A percentile compares a stretch with the other conserved stretches of the same genome.
Evolutionary conservation across 2,329 filamentous ascomycete species (phyloP).

Genomic region (Nigrograna mackinnonii): DNA sequence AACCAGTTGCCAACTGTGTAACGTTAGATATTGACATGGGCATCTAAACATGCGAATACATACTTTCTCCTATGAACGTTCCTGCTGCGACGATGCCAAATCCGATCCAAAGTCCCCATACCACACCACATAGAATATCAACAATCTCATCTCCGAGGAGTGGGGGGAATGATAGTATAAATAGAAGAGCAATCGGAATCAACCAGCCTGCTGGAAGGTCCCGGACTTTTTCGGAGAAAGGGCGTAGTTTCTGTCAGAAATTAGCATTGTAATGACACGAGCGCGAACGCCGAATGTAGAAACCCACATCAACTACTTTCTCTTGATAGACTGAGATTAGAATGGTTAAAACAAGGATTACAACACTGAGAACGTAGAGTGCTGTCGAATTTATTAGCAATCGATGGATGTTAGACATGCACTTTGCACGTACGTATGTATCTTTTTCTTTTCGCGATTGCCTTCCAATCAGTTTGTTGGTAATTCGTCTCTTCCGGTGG

Average conservation of each 20-base stretch:
- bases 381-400: conserved; percentile 17
- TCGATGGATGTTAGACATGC: not conserved
- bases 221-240: conserved; percentile 37
- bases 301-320: conserved; percentile 31
- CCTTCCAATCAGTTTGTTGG: conserved; percentile 35
- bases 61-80: conserved; percentile 39
- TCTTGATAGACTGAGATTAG: conserved; percentile 34
- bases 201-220: conserved; percentile 39
- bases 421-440: conserved; percentile 33
- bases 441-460: conserved; percentile 34
- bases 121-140: conserved; percentile 36
- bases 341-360: conserved; percentile 27
- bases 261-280: not conserved
- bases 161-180: conserved; percentile 39
- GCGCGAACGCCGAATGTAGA: not conserved
- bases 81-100: conserved; percentile 37
- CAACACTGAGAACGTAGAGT: conserved; percentile 34
- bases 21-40: conserved; percentile 11
- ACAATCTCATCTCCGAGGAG: conserved; percentile 39
- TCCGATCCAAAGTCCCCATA: conserved; percentile 38
- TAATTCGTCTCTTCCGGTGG: conserved; percentile 35
- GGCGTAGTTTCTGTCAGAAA: conserved; percentile 29
- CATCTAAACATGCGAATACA: conserved; percentile 6
- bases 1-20: conserved; percentile 37
- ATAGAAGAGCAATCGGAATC: conserved; percentile 28